Evolutionary conservation across 2,329 filamentous ascomycete genomes (phyloP), one percentile per base, ranked within the genome.

Genomic region (Thielaviopsis cerberus): DNA sequence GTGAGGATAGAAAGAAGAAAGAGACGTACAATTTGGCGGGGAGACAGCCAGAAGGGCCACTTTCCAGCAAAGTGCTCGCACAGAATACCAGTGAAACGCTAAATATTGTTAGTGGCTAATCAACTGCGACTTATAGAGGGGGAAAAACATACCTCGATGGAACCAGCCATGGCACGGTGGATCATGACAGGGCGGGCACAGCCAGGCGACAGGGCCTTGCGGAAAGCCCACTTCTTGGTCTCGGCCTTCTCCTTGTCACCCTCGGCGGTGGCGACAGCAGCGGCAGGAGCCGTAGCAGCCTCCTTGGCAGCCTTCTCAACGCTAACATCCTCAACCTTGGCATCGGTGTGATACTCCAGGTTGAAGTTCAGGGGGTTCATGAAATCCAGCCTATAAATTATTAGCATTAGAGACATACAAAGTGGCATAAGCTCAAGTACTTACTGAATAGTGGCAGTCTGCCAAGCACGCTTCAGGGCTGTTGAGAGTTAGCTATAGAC

Each of bases 21-120:
- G 30, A 22, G 22, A 57, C 58, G 45, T 25, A 73, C 76, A 62
- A 92, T 80, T 70, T 92, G 87, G 55, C 87, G 79, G n/a, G 86
- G 87, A 64, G 82, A 87, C 62, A 92, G 73, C 87, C 87, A 92
- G 76, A 91, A 88, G 1, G 87, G 87, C 87, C 87, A 92, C 73
- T 89, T 89, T 65, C 87, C 87, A 57, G 78, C 86, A 68, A 88
- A 91, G 71, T 91, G 87, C 75, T 92, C 87, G 52, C 80, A 86
- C 61, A 91, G 75, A 63, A 91, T 88, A 63, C 81, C 87, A 66
- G 86, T 77, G 71, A 80, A 79, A 59, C 76, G 72, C 69, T 48
- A n/a, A 8, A 3, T 79, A 76, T 13, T 3, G 53, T 62, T n/a
- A 60, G 55, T 11, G n/a, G n/a, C n/a, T 48, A n/a, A n/a, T 41